Base-by-base conservation (phyloP, 2,329 filamentous ascomycete genomes). In the Immersiporthe knoxdaviesiana region DNA sequence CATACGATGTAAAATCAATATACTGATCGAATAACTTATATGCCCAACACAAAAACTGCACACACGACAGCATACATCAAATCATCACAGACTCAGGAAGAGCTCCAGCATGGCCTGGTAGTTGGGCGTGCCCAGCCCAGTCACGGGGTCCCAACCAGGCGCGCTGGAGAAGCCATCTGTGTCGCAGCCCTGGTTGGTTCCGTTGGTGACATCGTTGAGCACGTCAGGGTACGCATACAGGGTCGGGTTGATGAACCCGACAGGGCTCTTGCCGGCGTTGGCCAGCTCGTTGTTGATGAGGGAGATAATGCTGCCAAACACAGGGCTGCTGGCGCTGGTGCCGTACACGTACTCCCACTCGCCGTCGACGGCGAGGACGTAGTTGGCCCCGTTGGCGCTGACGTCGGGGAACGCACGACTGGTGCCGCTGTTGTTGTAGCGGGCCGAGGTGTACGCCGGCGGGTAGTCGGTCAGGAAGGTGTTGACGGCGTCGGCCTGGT, bases 81-180 rank as follows among this genome's bases (percentile, higher is more conserved):
- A 35, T 35, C 35, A 66, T 37, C 61, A 74, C n/a, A 77, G 64
- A 30, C 71, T 74, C 68, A 76, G 41, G 41, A 74, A 77, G 10
- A 76, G 66, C 16, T 69, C 66, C 68, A 72, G 67, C 74, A 77
- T 74, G 39, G 70, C 69, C 2, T 70, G 71, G 54, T 75, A 76
- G 62, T 75, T 74, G 10, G 74, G 75, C 44, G 74, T 76, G 11
- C 75, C 75, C 44, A 77, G 68, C 21, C 75, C 74, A 18, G 75
- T 77, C 21, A 77, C 71, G 5, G 75, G 74, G 27, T 76, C 75
- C 75, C 75, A 77, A 6, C 75, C 76, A 47, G 70, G 56, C 2
- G 72, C 71, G n/a, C 72, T 73, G 47, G 70, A 68, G 70, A 76
- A 76, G 2, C 74, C 74, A 2, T 74, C 68, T 12, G 73, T 76